Evolutionary conservation across 768 basidiomycete genomes (phyloP), one percentile per base, ranked within the genome.

Genomic region (Candolleomyces aberdarensis): DNA sequence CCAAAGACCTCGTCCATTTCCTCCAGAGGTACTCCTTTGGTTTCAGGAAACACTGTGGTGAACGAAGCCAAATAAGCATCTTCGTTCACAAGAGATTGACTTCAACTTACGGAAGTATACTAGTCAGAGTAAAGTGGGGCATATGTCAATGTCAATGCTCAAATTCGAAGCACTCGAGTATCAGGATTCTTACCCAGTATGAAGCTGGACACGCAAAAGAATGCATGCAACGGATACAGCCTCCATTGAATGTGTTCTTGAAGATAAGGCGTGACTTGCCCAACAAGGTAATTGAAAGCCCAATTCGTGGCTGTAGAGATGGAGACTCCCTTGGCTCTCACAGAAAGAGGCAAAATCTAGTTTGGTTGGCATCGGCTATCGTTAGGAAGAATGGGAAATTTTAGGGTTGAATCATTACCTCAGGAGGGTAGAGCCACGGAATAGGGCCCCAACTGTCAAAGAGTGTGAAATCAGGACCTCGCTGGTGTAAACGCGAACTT

Each of bases 241-340:
- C 91, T 82, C 95, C 96, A 98, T 46, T 82, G 83, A 65, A 98
- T 96, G 20, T 83, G 73, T 61, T 95, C 93, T 74, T 96, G 94
- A 43, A 97, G 77, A 57, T 86, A 83, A 1, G 95, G 96, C 0
- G 95, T 98, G 31, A 85, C 79, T 71, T 91, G 89, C 36, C 95
- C 95, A 44, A 98, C 92, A 60, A 94, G 73, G 74, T 89, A 96
- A 73, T 95, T 95, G 79, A 92, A 92, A n/a, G 81, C 80, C 86
- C 85, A 89, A 66, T 91, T 91, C 8, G 92, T 96, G 14, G 94
- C 94, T 5, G 96, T 97, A 0, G 94, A 96, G 39, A 97, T 68
- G 7, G 93, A 96, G 22, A 97, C 95, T n/a, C 95, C 96, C 76
- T 97, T 97, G 11, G 94, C 95, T 43, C 96, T 85, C 67, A 96